Base-by-base conservation (phyloP, 805 yeast species). In the Cyberlindnera misumaiensis region DNA sequence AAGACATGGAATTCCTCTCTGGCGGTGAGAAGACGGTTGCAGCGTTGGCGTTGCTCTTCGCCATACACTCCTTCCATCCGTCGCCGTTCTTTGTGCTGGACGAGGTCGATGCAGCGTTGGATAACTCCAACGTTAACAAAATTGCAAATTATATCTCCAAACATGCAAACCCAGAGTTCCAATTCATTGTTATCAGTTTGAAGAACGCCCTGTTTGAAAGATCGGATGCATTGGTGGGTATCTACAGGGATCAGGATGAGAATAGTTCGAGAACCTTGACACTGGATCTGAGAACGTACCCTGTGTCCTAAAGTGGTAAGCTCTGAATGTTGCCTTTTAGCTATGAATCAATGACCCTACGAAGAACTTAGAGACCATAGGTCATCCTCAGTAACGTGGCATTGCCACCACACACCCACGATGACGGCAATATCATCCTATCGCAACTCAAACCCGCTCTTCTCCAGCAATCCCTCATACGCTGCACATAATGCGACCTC, bases 21-120 rank as follows among this genome's bases (percentile, higher is more conserved):
- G 98, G 98, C 38, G 98, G 98, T 39, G 98, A 93, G 56, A 88
- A 89, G 56, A 85, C 97, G 2, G 81, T 93, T 58, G 98, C 98
- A 2, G 98, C 98, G 0, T 64, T 93, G 46, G 97, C 97, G 0
- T 65, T 93, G 45, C 60, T 93, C 34, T 93, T 93, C 64, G 89
- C 97, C 0, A 77, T 89, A 30, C 97, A 93, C 57, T 80, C 94
- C 0, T 83, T 67, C 61, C 90, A 81, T 36, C 97, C 97, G 3
- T 82, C 96, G 1, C 98, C 98, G 25, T 93, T 93, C 57, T 90
- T 93, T 56, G 95, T 93, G 0, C 65, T 93, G 31, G 98, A 93
- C 59, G 98, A 93, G 62, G 88, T 93, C n/a, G 98, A 93, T 63
- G 97, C 98, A 0, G 97, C 97, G 0, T 71, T 93, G 42, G 98